Percentiles rank a stretch among this genome's conserved stretches.
Evolutionary conservation across 345 rosid species (phyloP).

Genomic region (Eucalyptus sp.): DNA sequence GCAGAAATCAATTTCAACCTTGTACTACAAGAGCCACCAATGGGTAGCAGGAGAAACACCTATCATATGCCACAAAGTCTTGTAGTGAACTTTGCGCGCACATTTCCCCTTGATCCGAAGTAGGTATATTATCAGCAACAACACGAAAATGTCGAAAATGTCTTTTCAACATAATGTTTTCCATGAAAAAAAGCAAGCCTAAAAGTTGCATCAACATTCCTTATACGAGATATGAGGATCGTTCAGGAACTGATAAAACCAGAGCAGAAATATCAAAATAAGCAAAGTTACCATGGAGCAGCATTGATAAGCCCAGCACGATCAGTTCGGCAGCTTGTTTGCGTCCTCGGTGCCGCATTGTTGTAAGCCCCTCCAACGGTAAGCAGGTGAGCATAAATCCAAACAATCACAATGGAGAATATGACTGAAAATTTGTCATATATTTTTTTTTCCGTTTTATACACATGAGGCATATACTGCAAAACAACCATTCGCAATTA

Average conservation of each 20-base stretch:
- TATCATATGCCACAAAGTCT: neutral
- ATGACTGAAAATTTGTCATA: slow-evolving; percentile 86
- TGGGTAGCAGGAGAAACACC: neutral
- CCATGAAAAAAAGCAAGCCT: neutral
- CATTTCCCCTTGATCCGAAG: neutral
- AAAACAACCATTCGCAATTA: neutral
- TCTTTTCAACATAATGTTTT: neutral
- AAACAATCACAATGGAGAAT: slow-evolving; percentile 68
- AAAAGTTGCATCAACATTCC: neutral
- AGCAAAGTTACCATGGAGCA: slow-evolving; percentile 76
- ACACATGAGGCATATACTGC: slow-evolving; percentile 85
- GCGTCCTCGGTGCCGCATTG: slow-evolving; percentile 49
- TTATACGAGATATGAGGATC: neutral
- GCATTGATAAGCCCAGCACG: slow-evolving; percentile 84
- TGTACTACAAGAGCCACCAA: neutral
- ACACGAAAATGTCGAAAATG: neutral
- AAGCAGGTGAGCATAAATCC: slow-evolving; percentile 92
- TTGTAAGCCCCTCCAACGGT: slow-evolving; percentile 98
- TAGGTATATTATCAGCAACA: neutral
- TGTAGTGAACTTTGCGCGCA: neutral
- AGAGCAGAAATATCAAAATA: neutral
- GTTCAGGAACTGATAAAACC: neutral
- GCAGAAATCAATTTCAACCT: neutral
- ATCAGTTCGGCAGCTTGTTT: slow-evolving; percentile 82
- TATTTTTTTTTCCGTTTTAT: slow-evolving; percentile 32